These are phyloP conservation scores for Mycena maculata DNA, from an alignment of 768 basidiomycete genomes.

Conservation along the genomic window DNA sequence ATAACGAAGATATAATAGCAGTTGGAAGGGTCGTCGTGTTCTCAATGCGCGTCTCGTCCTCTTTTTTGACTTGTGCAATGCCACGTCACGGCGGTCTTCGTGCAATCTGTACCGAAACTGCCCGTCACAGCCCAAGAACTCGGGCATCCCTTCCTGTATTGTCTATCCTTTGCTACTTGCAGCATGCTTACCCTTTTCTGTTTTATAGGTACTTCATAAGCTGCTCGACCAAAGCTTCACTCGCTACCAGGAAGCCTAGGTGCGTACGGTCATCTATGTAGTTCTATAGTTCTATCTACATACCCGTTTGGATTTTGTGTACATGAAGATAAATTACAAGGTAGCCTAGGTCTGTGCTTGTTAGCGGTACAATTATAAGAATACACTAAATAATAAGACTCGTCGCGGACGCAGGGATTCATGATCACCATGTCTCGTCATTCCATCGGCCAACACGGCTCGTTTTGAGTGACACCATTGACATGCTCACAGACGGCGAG, in stretches of 20 bases:
- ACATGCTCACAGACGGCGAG: slow-evolving; percentile 23
- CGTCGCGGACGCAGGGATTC: not conserved
- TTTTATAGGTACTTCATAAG: not conserved
- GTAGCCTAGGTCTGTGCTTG: slow-evolving; percentile 1
- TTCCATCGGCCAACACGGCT: slow-evolving; percentile 29
- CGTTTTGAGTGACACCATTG: slow-evolving; percentile 28
- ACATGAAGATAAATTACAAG: slow-evolving; percentile 17
- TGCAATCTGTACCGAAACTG: slow-evolving; percentile 5
- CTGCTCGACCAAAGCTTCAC: not conserved
- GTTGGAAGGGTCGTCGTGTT: not conserved
- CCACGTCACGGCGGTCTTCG: slow-evolving; percentile 5
- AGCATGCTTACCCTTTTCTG: not conserved
- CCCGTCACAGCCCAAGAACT: slow-evolving; percentile 8
- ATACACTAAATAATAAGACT: slow-evolving; percentile 9
- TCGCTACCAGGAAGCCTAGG: not conserved
- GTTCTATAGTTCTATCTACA: too few species aligned
- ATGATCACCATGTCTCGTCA: slow-evolving; percentile 31
- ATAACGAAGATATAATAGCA: not conserved
- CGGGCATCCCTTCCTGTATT: slow-evolving; percentile 12
- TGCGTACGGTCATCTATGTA: not conserved
- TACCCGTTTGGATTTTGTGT: not conserved
- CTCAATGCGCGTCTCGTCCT: not conserved
- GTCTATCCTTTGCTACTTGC: too few species aligned
- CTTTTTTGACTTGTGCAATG: not conserved
- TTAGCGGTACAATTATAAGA: slow-evolving; percentile 13